Evolutionary conservation across 2,329 filamentous ascomycete genomes (phyloP).

Genomic region (Stagonosporopsis cucurbitacearum): DNA sequence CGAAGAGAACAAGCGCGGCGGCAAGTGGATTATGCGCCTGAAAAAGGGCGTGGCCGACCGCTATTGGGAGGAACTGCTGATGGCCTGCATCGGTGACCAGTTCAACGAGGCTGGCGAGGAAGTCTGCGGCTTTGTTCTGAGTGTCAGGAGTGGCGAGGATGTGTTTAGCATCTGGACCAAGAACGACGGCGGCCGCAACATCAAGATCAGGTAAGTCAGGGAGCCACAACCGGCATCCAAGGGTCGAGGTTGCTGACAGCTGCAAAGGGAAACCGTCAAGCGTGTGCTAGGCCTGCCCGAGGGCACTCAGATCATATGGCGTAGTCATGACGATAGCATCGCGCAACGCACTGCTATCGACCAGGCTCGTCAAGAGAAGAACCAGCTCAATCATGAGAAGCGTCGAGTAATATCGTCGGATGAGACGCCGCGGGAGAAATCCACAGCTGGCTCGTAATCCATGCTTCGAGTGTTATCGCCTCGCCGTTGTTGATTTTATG

Average conservation of each 20-base stretch:
- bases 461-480: slow-evolving; percentile 15
- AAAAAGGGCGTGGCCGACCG: slow-evolving; percentile 97
- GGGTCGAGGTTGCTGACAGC: slow-evolving; percentile 25
- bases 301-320: slow-evolving; percentile 92
- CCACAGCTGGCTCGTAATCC: slow-evolving; percentile 33
- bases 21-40: slow-evolving; percentile 95
- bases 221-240: background rate
- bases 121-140: slow-evolving; percentile 92
- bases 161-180: slow-evolving; percentile 98
- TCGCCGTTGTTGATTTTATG: slow-evolving; percentile 11
- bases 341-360: slow-evolving; percentile 89
- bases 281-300: slow-evolving; percentile 82
- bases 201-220: slow-evolving; percentile 84
- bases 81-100: slow-evolving; percentile 91
- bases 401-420: slow-evolving; percentile 50
- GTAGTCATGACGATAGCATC: slow-evolving; percentile 95
- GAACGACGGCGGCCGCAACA: slow-evolving; percentile 88
- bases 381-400: slow-evolving; percentile 52
- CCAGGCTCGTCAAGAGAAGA: slow-evolving; percentile 88
- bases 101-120: slow-evolving; percentile 93
- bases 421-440: slow-evolving; percentile 43
- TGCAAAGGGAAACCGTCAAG: slow-evolving; percentile 85
- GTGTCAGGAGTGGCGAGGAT: slow-evolving; percentile 93
- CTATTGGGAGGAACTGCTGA: slow-evolving; percentile 93
- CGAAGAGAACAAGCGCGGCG: slow-evolving; percentile 92